Base-by-base conservation (phyloP, 768 basidiomycete genomes). In the Lentinula guzmanii region DNA sequence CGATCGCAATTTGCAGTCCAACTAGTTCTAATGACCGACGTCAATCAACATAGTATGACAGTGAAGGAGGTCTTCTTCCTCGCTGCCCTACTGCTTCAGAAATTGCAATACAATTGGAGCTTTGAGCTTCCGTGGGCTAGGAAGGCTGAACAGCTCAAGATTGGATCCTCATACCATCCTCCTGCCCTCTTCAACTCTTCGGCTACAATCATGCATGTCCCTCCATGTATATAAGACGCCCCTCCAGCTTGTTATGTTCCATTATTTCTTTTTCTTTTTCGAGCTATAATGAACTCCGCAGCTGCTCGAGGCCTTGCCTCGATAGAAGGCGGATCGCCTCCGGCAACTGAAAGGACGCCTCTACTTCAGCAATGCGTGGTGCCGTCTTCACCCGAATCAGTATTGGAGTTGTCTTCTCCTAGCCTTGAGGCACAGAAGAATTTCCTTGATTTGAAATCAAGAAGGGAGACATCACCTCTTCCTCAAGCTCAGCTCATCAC, bases 401-500 rank as follows among this genome's bases (percentile, higher is more conserved):
- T 6, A 42, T 55, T 11, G 42, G 15, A 56, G 42, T 9, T 54
- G 10, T 15, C 55, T 11, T 45, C 55, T 31, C 55, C 55, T 5
- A 56, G 13, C 16, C 37, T 56, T 24, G 37, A 56, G 37, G 41
- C 55, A 10, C 55, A 56, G 24, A 33, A 42, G 16, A 41, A 43
- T 10, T 13, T 56, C 16, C 37, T 43, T 37, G 37, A 24, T 6
- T 24, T 15, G 13, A 24, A 39, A 24, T 56, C 41, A 33, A 56
- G 41, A 13, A 41, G n/a, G 24, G 37, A 42, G 16, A 6, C 41
- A 10, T 15, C 81, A 0, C 83, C 86, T 31, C 65, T 87, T 34
- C 85, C 85, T 4, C 82, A 70, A 63, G 71, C 70, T 4, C 83
- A 86, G 69, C 77, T 88, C 4, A 74, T 77, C 11, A 78, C 83